A percentile compares a stretch with the other conserved stretches of the same genome.
These are phyloP conservation scores for Monosporozyma aquatica DNA, from an alignment of 805 yeast genomes.

Conservation along the genomic window DNA sequence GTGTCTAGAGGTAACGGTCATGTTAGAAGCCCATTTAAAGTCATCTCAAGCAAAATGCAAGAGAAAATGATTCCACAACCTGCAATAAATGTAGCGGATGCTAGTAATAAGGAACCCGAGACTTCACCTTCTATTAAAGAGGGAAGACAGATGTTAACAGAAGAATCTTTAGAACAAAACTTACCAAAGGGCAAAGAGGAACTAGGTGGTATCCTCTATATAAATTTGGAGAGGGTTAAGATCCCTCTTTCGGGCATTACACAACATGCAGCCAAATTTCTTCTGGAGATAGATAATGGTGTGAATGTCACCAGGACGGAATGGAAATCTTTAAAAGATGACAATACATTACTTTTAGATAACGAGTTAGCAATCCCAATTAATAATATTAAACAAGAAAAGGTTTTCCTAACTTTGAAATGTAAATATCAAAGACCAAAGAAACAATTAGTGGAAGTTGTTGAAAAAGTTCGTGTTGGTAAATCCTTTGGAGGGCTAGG, in stretches of 20 bases:
- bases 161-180: neutral
- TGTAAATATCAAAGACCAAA: conserved; percentile 42
- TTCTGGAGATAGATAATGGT: conserved; percentile 63
- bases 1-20: conserved; percentile 6
- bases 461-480: conserved; percentile 44
- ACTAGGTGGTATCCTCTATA: conserved; percentile 42
- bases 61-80: neutral
- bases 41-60: conserved; percentile 9
- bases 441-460: conserved; percentile 48
- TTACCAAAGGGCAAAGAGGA: neutral
- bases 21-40: conserved; percentile 26
- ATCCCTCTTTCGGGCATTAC: conserved; percentile 40
- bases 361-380: conserved; percentile 67
- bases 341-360: conserved; percentile 33
- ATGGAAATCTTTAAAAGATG: conserved; percentile 29
- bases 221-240: conserved; percentile 40
- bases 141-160: no score
- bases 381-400: conserved; percentile 30
- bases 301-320: conserved; percentile 67
- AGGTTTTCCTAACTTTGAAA: conserved; percentile 66
- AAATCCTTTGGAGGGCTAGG: conserved; percentile 25
- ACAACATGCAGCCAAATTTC: conserved; percentile 40
- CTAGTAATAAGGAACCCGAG: no score
- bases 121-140: neutral
- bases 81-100: no score